These are phyloP conservation scores for Gentiana dahurica DNA, from an alignment of 257 asterid genomes.

Conservation along the genomic window DNA sequence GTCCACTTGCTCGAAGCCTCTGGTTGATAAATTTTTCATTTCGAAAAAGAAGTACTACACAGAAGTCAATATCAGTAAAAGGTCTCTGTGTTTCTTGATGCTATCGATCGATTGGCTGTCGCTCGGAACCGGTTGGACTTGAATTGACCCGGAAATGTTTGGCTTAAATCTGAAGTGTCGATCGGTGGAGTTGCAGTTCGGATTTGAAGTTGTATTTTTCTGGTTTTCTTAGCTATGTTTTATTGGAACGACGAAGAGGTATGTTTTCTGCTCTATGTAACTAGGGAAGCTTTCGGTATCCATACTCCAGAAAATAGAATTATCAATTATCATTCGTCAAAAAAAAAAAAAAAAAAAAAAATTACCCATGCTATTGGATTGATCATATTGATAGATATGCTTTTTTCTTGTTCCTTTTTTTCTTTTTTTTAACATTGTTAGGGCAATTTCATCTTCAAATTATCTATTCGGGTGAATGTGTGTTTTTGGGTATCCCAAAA, in stretches of 20 bases:
- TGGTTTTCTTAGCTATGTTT: slow-evolving; percentile 59
- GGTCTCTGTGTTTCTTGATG: slow-evolving; percentile 13
- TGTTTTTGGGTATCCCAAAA: too few relatives aligned
- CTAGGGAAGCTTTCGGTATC: too few relatives aligned
- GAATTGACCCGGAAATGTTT: slow-evolving; percentile 51
- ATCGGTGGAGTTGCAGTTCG: slow-evolving; percentile 19
- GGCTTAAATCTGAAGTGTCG: slow-evolving; percentile 25
- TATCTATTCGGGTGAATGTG: too few relatives aligned
- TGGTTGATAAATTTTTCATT: neutral
- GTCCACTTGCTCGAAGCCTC: neutral
- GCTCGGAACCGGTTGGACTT: slow-evolving; percentile 11
- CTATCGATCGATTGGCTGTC: slow-evolving; percentile 6
- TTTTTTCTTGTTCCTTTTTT: too few relatives aligned
- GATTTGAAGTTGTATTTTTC: slow-evolving; percentile 10
- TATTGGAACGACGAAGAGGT: slow-evolving; percentile 98
- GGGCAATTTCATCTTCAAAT: too few relatives aligned
- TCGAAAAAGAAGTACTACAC: too few relatives aligned
- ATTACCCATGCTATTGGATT: too few relatives aligned
- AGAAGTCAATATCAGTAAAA: neutral
- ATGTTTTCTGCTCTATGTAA: neutral
- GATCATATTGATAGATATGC: too few relatives aligned
- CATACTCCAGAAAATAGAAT: too few relatives aligned
- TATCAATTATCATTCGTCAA: too few relatives aligned
- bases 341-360: too few relatives aligned
- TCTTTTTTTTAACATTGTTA: too few relatives aligned